Evolutionary conservation across 164 flowering plant species (phyloP).

Genomic region (Santalum album): DNA sequence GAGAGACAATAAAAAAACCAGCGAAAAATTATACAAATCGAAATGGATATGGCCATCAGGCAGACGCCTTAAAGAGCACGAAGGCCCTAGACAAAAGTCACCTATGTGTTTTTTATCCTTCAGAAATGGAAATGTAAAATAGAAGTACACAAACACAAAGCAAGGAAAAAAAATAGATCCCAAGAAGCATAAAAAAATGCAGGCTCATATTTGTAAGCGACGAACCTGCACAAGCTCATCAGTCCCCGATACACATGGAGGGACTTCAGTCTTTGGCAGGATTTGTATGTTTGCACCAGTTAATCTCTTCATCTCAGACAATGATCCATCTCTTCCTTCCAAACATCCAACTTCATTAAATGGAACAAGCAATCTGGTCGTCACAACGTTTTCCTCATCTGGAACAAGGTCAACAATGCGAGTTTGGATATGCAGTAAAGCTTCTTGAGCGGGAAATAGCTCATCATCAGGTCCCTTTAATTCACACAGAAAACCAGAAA

Average conservation of each 20-base stretch:
- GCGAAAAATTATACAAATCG: no score
- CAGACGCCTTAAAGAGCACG: no score
- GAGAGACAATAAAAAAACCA: neutral
- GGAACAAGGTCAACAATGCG: slow-evolving; percentile 75
- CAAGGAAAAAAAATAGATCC: no score
- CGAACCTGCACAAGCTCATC: slow-evolving; percentile 90
- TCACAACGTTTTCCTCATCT: slow-evolving; percentile 73
- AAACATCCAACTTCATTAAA: slow-evolving; percentile 70
- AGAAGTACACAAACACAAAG: no score
- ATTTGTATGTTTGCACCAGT: slow-evolving; percentile 72
- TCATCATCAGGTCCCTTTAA: slow-evolving; percentile 91
- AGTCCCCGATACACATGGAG: slow-evolving; percentile 33
- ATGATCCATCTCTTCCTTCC: slow-evolving; percentile 60
- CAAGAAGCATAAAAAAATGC: neutral
- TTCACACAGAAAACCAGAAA: neutral
- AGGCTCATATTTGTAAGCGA: neutral
- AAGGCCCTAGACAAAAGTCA: no score
- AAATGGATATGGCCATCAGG: no score
- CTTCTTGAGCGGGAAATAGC: slow-evolving; percentile 98
- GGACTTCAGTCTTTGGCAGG: slow-evolving; percentile 60
- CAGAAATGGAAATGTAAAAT: no score
- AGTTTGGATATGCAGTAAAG: slow-evolving; percentile 87
- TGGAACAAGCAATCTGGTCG: slow-evolving; percentile 73
- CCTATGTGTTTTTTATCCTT: no score
- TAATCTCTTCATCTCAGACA: slow-evolving; percentile 50